phyloP scores from a whole-genome alignment of 2,329 filamentous ascomycete species.

The Aspergillus sp. region DNA sequence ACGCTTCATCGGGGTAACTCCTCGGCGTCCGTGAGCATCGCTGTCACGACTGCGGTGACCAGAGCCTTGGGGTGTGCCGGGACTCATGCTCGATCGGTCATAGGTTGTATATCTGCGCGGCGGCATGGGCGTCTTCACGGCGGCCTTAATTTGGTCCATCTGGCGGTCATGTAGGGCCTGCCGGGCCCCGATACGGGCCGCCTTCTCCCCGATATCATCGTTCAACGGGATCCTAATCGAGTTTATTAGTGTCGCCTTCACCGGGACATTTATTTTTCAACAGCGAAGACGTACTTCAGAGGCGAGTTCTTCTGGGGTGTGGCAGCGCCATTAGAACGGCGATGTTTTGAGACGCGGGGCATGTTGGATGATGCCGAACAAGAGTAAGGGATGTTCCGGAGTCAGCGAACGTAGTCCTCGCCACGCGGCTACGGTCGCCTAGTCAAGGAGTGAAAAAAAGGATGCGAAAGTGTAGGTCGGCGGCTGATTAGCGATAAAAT shows the following conservation, averaged over 20 bases:
- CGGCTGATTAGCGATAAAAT: background rate
- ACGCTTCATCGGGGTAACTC: slow-evolving; percentile 92
- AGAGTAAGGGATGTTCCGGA: slow-evolving; percentile 20
- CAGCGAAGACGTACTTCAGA: slow-evolving; percentile 43
- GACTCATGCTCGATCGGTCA: slow-evolving; percentile 45
- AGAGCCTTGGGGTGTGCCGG: slow-evolving; percentile 50
- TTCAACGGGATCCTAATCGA: slow-evolving; percentile 80
- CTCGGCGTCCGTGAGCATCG: slow-evolving; percentile 64
- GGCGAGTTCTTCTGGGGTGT: slow-evolving; percentile 55
- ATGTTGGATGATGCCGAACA: slow-evolving; percentile 37
- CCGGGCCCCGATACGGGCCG: slow-evolving; percentile 79
- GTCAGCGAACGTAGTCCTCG: slow-evolving; percentile 2
- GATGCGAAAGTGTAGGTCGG: background rate
- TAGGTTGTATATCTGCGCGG: slow-evolving; percentile 39
- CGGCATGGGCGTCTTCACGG: slow-evolving; percentile 52
- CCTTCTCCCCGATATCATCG: slow-evolving; percentile 91
- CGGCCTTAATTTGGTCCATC: slow-evolving; percentile 86
- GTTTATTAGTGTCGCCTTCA: slow-evolving; percentile 13
- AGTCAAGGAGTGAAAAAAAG: background rate
- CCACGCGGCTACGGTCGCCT: background rate
- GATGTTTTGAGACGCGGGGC: slow-evolving; percentile 54
- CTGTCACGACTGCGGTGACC: slow-evolving; percentile 35
- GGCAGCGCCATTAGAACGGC: slow-evolving; percentile 46
- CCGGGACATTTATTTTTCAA: background rate
- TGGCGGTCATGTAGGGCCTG: slow-evolving; percentile 87